phyloP scores from a whole-genome alignment of 441 rosid species.

The Theobroma grandiflorum region DNA sequence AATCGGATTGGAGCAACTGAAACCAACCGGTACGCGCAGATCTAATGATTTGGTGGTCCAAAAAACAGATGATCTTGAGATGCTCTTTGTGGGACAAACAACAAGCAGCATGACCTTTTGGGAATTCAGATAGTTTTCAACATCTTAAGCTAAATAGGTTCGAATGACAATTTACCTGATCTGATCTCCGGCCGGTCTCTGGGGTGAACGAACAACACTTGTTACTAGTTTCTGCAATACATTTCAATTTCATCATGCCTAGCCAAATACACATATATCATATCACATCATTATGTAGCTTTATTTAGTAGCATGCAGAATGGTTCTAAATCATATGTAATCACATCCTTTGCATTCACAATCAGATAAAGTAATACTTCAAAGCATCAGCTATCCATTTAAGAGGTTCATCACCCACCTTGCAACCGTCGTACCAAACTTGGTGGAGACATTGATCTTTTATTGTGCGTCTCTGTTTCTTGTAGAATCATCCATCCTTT shows the following conservation, averaged over 20 bases:
- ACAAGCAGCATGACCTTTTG: constrained; percentile 13
- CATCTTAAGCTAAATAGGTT: too few relatives aligned
- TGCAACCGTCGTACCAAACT: not conserved
- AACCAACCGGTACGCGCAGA: constrained; percentile 11
- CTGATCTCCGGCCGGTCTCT: too few relatives aligned
- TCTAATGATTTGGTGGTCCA: constrained; percentile 35
- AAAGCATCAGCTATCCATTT: not conserved
- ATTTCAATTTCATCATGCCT: not conserved
- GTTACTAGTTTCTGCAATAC: too few relatives aligned
- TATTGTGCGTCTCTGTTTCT: not conserved
- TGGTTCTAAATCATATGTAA: not conserved
- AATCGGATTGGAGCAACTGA: constrained; percentile 16
- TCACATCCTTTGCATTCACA: not conserved
- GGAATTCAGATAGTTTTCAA: not conserved
- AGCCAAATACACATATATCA: too few relatives aligned
- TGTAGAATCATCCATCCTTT: not conserved
- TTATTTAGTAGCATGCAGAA: not conserved
- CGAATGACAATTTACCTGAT: too few relatives aligned
- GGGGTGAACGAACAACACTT: too few relatives aligned
- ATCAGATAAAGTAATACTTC: not conserved
- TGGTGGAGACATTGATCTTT: not conserved
- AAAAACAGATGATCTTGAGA: not conserved
- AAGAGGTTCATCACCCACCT: not conserved
- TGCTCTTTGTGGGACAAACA: constrained; percentile 22
- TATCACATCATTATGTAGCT: not conserved